Evolutionary conservation across 2,329 filamentous ascomycete genomes (phyloP), one percentile per base, ranked within the genome.

Genomic region (Pseudogymnoascus sp.): DNA sequence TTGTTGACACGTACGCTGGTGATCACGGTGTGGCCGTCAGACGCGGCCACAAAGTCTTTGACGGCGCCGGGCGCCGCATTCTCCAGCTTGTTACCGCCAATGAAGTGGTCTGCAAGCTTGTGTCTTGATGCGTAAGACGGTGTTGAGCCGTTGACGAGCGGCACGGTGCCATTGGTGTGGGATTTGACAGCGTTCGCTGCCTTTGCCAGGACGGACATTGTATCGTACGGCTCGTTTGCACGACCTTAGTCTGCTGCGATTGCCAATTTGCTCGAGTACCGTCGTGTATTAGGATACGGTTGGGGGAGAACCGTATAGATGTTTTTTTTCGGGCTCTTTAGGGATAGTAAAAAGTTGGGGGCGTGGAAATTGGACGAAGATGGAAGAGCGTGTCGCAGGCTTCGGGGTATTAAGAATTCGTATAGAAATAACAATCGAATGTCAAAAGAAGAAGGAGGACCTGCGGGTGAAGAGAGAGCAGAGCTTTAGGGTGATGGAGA

Each of bases 1-100:
- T 33, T 29, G 56, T 62, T 33, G 19, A 26, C 14, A 77, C 91
- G 82, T 78, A 97, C 95, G 76, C 93, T 97, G 73, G 91, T 96
- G 75, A 99, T 99, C 76, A 97, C 93, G 19, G 95, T 97, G 82
- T 99, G 95, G 66, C 95, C 95, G 73, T 93, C 90, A 77, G 96
- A 83, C 65, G 84, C 82, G 61, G 90, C 86, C 59, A 99, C 93
- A 79, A 97, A 99, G 77, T 99, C 93, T 83, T 96, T 97, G 67
- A 99, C 91, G 73, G 87, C 89, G 76, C 93, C 89, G 38, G 92
- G 84, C 50, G 89, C 79, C 61, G 95, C 95, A 74, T 89, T 89
- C 68, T 86, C 86, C 67, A 99, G 79, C 74, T 87, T 85, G 81
- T 96, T 97, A 68, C 95, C 93, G 72, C 95, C 95, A 76, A 97